phyloP scores from a whole-genome alignment of 192 early-diverging fungal species.

The Coemansia asiatica region DNA sequence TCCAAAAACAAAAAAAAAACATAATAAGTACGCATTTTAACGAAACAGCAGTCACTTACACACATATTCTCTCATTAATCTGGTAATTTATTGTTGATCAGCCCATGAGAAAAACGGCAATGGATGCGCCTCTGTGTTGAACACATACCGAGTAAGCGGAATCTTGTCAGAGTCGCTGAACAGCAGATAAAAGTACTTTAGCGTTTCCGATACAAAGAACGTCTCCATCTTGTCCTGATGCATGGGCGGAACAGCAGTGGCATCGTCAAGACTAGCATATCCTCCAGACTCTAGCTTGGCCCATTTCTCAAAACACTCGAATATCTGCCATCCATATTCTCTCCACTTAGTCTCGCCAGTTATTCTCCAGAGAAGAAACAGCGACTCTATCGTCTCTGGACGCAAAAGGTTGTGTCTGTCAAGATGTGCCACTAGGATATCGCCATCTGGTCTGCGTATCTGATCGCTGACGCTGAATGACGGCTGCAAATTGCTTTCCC shows the following conservation, averaged over 20 bases:
- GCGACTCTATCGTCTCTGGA: slow-evolving; percentile 85
- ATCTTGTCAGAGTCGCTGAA: slow-evolving; percentile 66
- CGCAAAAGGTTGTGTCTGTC: slow-evolving; percentile 65
- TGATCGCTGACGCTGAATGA: slow-evolving; percentile 14
- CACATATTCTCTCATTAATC: background rate
- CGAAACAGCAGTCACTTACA: background rate
- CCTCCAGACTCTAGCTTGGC: slow-evolving; percentile 58
- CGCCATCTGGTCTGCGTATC: slow-evolving; percentile 22
- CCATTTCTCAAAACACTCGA: slow-evolving; percentile 78
- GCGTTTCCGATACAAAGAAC: slow-evolving; percentile 90
- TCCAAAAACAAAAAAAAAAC: background rate
- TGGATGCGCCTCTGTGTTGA: slow-evolving; percentile 95
- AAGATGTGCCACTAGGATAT: slow-evolving; percentile 16
- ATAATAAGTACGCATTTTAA: background rate
- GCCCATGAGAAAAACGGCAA: slow-evolving; percentile 46
- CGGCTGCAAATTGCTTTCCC: background rate
- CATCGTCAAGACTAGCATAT: slow-evolving; percentile 54
- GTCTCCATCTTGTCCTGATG: slow-evolving; percentile 54
- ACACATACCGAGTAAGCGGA: slow-evolving; percentile 77
- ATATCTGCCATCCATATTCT: slow-evolving; percentile 77
- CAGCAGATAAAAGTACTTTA: slow-evolving; percentile 92
- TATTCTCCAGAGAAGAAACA: slow-evolving; percentile 80
- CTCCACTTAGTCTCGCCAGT: slow-evolving; percentile 80
- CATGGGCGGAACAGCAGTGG: slow-evolving; percentile 24
- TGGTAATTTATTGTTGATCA: background rate